These are phyloP conservation scores for Wickerhamomyces canadensis DNA, from an alignment of 805 yeast species.

Conservation along the genomic window DNA sequence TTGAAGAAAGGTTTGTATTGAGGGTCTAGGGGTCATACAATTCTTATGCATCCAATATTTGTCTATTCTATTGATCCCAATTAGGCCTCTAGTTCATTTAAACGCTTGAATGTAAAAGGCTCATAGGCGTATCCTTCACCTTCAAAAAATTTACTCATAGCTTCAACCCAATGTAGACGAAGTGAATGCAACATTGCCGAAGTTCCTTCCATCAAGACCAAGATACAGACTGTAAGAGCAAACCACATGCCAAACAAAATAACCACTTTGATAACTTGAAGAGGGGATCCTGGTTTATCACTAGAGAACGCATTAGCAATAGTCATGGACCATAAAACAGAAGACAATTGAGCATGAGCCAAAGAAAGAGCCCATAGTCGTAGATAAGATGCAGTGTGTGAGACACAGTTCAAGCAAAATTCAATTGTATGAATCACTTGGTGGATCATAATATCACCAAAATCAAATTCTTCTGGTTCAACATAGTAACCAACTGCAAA, in stretches of 20 bases:
- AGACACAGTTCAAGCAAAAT: conserved; percentile 93
- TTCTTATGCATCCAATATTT: too few species aligned
- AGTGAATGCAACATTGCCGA: conserved; percentile 98
- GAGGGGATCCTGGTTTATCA: conserved; percentile 38
- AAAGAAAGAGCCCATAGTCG: conserved; percentile 96
- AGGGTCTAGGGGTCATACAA: too few species aligned
- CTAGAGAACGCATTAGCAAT: conserved; percentile 68
- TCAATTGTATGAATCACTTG: conserved; percentile 97
- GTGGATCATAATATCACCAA: conserved; percentile 94
- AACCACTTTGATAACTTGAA: conserved; percentile 72
- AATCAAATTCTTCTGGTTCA: conserved; percentile 54
- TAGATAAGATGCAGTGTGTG: conserved; percentile 96
- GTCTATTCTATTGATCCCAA: too few species aligned
- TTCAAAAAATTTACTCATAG: conserved; percentile 96
- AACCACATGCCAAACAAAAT: conserved; percentile 93
- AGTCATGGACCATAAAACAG: conserved; percentile 97
- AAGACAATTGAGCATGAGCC: conserved; percentile 93
- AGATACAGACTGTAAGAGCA: conserved; percentile 78
- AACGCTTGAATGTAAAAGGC: conserved; percentile 67
- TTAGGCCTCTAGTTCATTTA: not conserved
- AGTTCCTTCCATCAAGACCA: conserved; percentile 97
- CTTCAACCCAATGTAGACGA: conserved; percentile 98
- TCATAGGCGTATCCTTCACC: conserved; percentile 92
- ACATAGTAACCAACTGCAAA: conserved; percentile 36
- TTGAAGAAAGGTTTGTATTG: too few species aligned